Conservation (phyloP, 345 rosid genomes). For the Bruguiera gymnorhiza region DNA sequence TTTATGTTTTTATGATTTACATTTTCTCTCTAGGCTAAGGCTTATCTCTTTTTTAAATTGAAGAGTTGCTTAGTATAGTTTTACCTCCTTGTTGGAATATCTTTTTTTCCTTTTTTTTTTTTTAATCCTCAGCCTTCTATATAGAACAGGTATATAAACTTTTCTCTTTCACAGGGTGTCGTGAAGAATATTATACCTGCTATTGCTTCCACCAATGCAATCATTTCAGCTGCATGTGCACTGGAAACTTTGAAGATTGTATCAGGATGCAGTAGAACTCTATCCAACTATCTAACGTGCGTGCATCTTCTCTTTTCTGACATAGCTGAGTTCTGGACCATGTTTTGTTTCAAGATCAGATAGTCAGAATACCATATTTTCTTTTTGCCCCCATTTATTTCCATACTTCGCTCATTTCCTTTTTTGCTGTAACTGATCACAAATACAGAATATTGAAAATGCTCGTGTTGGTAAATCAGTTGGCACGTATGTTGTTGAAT, state of each 20-base stretch:
- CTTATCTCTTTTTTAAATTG: no score
- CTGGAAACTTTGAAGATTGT: constrained; percentile 93
- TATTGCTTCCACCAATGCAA: constrained; percentile 96
- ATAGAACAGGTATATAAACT: no score
- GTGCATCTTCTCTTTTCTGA: constrained; percentile 9
- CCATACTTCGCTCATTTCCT: background rate
- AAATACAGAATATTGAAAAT: no score
- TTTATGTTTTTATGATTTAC: background rate
- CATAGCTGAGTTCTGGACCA: background rate
- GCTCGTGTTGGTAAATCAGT: no score
- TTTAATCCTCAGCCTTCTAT: no score
- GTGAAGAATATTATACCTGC: constrained; percentile 97
- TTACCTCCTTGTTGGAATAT: background rate
- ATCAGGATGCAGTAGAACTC: constrained; percentile 93
- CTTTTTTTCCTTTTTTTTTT: background rate
- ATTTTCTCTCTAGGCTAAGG: background rate
- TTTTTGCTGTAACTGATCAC: no score
- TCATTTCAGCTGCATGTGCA: constrained; percentile 88
- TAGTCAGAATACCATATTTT: background rate
- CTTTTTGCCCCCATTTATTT: background rate
- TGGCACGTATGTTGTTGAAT: background rate
- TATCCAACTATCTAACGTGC: constrained; percentile 82
- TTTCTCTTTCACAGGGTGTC: constrained; percentile 56
- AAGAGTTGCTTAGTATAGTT: background rate
- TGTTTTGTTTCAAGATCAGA: background rate